A percentile compares a stretch with the other conserved stretches of the same genome.
phyloP scores from a whole-genome alignment of 139 green algal genomes.

The Auxenochlorella protothecoides region DNA sequence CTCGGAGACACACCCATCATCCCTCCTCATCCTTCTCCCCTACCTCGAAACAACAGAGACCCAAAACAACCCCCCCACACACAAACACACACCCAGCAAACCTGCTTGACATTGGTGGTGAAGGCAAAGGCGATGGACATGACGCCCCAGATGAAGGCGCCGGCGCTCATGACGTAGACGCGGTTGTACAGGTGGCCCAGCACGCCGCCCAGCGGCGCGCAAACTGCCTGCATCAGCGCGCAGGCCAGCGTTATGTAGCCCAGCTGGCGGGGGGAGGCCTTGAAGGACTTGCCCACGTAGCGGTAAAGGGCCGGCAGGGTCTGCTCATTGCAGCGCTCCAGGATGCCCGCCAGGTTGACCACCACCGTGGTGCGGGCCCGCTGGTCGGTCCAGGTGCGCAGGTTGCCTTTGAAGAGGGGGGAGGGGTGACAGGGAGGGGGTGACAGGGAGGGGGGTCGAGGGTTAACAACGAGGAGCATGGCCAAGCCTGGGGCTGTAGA shows the following conservation, averaged over 20 bases:
- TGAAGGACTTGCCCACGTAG: conserved; percentile 16
- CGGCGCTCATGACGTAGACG: conserved; percentile 37
- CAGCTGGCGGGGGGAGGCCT: conserved; percentile 19
- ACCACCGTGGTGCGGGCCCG: conserved; percentile 23
- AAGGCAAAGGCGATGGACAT: conserved; percentile 48
- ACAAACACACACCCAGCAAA: neutral
- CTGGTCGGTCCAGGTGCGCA: conserved; percentile 23
- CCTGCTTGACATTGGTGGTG: conserved; percentile 3
- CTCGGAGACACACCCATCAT: too few species aligned
- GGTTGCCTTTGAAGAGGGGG: neutral
- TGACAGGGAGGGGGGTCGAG: neutral
- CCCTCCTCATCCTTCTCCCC: too few species aligned
- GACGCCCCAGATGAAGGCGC: conserved; percentile 55
- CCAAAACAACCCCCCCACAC: too few species aligned
- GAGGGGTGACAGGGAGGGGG: neutral
- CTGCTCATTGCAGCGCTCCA: conserved; percentile 26
- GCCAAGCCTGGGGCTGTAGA: neutral
- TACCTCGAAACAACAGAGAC: too few species aligned
- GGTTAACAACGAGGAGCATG: neutral
- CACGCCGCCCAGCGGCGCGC: conserved; percentile 13
- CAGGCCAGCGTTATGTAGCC: conserved; percentile 22
- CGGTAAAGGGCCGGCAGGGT: conserved; percentile 19
- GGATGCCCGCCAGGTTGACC: conserved; percentile 12
- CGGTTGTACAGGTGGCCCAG: conserved; percentile 38
- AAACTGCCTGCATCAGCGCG: conserved; percentile 15